Evolutionary conservation across 2,329 filamentous ascomycete genomes (phyloP), one percentile per base, ranked within the genome.

Genomic region (Xylariaceae sp.): DNA sequence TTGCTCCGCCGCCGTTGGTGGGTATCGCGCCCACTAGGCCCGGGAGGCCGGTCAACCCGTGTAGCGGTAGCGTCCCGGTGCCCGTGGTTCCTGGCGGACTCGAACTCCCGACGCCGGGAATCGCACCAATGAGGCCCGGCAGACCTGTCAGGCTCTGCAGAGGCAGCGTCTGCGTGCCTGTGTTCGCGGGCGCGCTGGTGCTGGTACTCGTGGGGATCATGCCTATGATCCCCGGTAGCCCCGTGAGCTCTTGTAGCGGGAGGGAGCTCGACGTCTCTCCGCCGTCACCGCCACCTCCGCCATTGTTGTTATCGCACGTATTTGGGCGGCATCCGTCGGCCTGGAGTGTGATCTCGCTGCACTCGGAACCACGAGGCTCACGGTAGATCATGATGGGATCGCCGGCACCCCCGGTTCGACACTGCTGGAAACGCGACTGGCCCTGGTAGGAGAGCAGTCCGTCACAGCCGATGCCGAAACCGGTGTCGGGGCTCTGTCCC

Each of bases 371-470:
- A 49, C 72, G 80, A 72, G 61, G 73, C 66, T 58, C 66, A 44
- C 61, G 76, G 70, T 85, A 85, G 63, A 85, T 71, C 68, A 85
- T 85, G 70, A 74, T 81, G 54, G 81, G 77, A 50, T 34, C 48
- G n/a, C 75, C 76, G 23, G 76, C 65, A 53, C 80, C 78, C 2
- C 64, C 66, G 2, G 84, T 84, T 30, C 80, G 78, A 68, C 86
- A 88, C 51, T 82, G 79, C 67, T 80, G 83, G 70, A 88, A 88
- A n/a, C 73, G 73, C 4, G 74, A 71, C 65, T 74, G 77, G 45
- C 78, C 79, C 15, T 82, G 73, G 68, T 78, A 81, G 1, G 75
- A 74, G 18, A 88, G 67, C 4, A 72, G 67, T 23, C 84, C 83
- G 63, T 80, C 73, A 23, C 78, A 78, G 53, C 71, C 75, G 57